phyloP scores from a whole-genome alignment of 1,284 basidiomycete species.

The Exobasidium rhododendri region DNA sequence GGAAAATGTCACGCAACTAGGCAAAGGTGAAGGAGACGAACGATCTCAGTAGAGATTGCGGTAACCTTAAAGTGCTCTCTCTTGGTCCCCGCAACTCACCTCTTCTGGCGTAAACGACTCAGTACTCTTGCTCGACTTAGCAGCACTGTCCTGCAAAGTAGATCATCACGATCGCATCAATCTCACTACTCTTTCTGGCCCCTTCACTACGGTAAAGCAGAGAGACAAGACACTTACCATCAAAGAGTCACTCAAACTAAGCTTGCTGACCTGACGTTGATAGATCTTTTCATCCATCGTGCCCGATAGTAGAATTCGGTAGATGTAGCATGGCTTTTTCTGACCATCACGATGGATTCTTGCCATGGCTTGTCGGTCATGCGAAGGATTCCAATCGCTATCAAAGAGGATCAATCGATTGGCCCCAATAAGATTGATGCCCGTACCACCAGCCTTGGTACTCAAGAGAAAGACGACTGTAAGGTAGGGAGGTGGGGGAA shows the following conservation, averaged over 20 bases:
- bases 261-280: conserved; percentile 89
- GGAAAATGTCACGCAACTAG: conserved; percentile 73
- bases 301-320: conserved; percentile 69
- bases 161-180: not conserved
- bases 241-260: conserved; percentile 67
- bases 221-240: too few species aligned
- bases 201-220: too few species aligned
- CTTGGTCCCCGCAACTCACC: conserved; percentile 57
- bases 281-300: conserved; percentile 56
- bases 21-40: conserved; percentile 45
- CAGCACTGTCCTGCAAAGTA: conserved; percentile 10
- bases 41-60: too few species aligned
- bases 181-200: not conserved
- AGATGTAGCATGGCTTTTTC: conserved; percentile 80
- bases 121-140: conserved; percentile 61
- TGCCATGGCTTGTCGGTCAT: conserved; percentile 93
- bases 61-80: not conserved
- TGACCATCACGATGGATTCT: conserved; percentile 83
- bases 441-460: conserved; percentile 95
- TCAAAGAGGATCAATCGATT: conserved; percentile 82
- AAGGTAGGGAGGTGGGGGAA: too few species aligned
- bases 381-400: conserved; percentile 87
- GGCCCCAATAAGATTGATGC: conserved; percentile 96
- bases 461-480: conserved; percentile 82
- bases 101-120: conserved; percentile 86